Conservation (phyloP, 148 eudicot genomes). For the Fagopyrum homotropicum region DNA sequence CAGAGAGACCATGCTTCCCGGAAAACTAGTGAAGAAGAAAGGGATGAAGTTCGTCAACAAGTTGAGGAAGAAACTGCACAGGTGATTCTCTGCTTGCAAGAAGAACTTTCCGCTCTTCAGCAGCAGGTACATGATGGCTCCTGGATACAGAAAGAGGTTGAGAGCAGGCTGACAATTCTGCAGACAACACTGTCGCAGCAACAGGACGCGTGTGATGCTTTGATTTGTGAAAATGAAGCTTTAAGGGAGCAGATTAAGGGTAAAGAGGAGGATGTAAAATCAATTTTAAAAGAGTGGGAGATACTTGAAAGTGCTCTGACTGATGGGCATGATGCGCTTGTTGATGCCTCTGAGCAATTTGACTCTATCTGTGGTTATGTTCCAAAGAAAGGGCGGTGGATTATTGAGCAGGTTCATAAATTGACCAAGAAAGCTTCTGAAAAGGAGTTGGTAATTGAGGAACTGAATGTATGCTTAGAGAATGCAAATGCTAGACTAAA, state of each 20-base stretch:
- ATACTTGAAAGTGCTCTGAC: constrained; percentile 47
- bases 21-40: constrained; percentile 65
- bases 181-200: constrained; percentile 37
- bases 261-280: constrained; percentile 44
- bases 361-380: constrained; percentile 35
- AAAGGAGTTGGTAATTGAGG: constrained; percentile 50
- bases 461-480: constrained; percentile 54
- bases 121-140: constrained; percentile 57
- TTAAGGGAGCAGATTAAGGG: constrained; percentile 34
- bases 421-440: constrained; percentile 49
- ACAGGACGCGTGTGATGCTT: constrained; percentile 26
- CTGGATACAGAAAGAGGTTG: constrained; percentile 47
- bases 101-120: constrained; percentile 75
- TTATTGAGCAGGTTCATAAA: constrained; percentile 57
- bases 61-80: constrained; percentile 97
- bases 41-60: constrained; percentile 76
- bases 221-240: constrained; percentile 39
- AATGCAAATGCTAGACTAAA: constrained; percentile 52
- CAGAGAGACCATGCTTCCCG: constrained; percentile 57
- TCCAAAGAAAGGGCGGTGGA: constrained; percentile 27
- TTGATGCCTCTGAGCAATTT: constrained; percentile 52
- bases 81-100: constrained; percentile 92
- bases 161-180: constrained; percentile 30
- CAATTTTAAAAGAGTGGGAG: constrained; percentile 46
- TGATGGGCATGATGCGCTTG: constrained; percentile 61